These are phyloP conservation scores for Holtermanniella nyarrowii DNA, from an alignment of 768 basidiomycete genomes.

Conservation along the genomic window DNA sequence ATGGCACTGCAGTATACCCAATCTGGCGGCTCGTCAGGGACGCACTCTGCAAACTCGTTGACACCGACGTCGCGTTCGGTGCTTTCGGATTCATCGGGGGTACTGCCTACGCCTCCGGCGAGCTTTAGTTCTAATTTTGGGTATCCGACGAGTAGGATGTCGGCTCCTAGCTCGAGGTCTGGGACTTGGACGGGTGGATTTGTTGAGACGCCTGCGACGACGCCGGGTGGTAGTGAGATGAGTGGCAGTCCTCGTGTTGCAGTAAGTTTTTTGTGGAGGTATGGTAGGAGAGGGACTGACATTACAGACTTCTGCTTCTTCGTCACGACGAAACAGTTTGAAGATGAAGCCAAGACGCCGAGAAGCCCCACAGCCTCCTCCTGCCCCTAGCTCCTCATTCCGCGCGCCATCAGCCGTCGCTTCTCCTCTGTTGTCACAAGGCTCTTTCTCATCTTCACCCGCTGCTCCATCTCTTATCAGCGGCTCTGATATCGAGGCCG, in stretches of 20 bases:
- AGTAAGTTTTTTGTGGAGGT: conserved; percentile 14
- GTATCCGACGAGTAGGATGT: conserved; percentile 2
- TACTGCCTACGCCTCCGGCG: conserved; percentile 19
- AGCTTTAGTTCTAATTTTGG: conserved; percentile 9
- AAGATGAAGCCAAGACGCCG: conserved; percentile 13
- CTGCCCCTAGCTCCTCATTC: background rate
- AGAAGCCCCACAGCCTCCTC: conserved; percentile 25
- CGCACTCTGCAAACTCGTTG: background rate
- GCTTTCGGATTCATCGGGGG: background rate
- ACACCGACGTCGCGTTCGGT: background rate
- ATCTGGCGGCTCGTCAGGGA: too few relatives aligned
- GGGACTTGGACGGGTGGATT: conserved; percentile 14
- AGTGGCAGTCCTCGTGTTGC: conserved; percentile 20
- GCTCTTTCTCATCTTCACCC: background rate
- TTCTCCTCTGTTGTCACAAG: background rate
- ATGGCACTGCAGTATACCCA: background rate
- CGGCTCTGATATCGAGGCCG: background rate
- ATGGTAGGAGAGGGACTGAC: too few relatives aligned
- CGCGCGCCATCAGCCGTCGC: background rate
- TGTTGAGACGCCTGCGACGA: conserved; percentile 26
- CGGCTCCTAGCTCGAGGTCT: conserved; percentile 8
- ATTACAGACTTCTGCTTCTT: background rate
- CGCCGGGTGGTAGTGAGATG: conserved; percentile 29
- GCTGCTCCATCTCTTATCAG: background rate
- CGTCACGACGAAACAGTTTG: conserved; percentile 7